Base-by-base conservation (phyloP, 257 asterid genomes). In the Asclepias syriaca region DNA sequence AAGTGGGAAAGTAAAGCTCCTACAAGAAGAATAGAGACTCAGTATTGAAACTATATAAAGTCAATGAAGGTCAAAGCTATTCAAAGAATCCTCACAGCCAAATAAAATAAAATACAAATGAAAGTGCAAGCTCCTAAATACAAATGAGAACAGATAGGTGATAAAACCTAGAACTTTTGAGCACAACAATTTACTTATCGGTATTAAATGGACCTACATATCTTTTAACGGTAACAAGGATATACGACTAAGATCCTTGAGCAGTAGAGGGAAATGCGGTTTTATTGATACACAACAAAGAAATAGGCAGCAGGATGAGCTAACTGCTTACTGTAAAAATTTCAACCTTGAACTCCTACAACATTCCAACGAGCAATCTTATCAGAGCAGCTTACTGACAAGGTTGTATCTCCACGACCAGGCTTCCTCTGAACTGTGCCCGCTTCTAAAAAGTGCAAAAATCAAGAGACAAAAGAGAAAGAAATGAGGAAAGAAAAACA, bases 371-470 rank as follows among this genome's bases (percentile, higher is more conserved):
- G 95, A 58, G 95, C 96, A 83, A 94, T 91, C 89, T 94, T 94
- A 77, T 94, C 97, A 78, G 97, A 89, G 87, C 97, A 94, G 90
- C 99, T 91, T 46, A 91, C 96, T 4, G 99, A 91, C 85, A 89
- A 83, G 58, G 99, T 91, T 48, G 96, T 83, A 78, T 94, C 96
- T 65, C 99, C 99, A 77, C 97, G 95, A 15, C 99, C 99, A 63
- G 99, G 99, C 82, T 89, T 94, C 88, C 97, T 86, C 74, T 84
- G 89, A 80, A 89, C 97, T 37, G 92, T 85, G 69, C 99, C 87
- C 63, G 75, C 71, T 57, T 68, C 81, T 70, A 73, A 75, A 77
- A 61, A 73, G 66, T 77, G 55, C 73, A 90, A 74, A 46, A 11
- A 14, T 13, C 53, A 12, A 48, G 66, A 65, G 16, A 5, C 12